Percentiles rank a stretch among this genome's conserved stretches.
Conservation (phyloP, 1,284 basidiomycete genomes). For the Puccinia horiana region DNA sequence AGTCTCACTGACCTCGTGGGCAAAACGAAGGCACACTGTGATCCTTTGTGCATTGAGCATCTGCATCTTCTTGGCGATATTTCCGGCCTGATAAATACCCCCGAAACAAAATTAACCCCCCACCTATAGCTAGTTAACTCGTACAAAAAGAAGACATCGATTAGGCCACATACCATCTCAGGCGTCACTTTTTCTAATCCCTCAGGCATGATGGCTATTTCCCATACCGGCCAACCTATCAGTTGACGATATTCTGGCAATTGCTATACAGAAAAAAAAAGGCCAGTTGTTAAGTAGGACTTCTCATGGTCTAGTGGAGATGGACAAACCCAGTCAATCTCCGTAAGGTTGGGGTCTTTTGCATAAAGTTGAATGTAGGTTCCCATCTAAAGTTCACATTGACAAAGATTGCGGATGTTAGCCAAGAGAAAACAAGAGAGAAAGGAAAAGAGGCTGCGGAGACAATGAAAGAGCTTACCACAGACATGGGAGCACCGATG, state of each 20-base stretch:
- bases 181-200: slow-evolving; percentile 26
- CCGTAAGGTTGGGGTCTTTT: slow-evolving; percentile 18
- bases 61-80: slow-evolving; percentile 46
- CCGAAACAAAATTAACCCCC: no score
- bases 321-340: slow-evolving; percentile 26
- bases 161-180: slow-evolving; percentile 23
- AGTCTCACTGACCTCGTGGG: slow-evolving; percentile 30
- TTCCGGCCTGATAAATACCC: slow-evolving; percentile 8
- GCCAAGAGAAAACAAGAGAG: background rate
- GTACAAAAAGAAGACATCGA: background rate
- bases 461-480: slow-evolving; percentile 22
- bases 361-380: slow-evolving; percentile 29
- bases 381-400: background rate
- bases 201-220: slow-evolving; percentile 44
- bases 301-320: background rate
- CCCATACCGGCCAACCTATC: slow-evolving; percentile 41
- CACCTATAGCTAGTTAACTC: no score
- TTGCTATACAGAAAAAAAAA: background rate
- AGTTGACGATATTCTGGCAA: slow-evolving; percentile 23
- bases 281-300: no score
- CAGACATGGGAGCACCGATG: slow-evolving; percentile 36
- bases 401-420: background rate
- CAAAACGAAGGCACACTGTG: slow-evolving; percentile 46
- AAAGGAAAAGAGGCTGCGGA: background rate
- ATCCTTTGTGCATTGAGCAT: slow-evolving; percentile 23